These are phyloP conservation scores for Lentinula novae-zelandiae DNA, from an alignment of 1,284 basidiomycete species.

Conservation along the genomic window DNA sequence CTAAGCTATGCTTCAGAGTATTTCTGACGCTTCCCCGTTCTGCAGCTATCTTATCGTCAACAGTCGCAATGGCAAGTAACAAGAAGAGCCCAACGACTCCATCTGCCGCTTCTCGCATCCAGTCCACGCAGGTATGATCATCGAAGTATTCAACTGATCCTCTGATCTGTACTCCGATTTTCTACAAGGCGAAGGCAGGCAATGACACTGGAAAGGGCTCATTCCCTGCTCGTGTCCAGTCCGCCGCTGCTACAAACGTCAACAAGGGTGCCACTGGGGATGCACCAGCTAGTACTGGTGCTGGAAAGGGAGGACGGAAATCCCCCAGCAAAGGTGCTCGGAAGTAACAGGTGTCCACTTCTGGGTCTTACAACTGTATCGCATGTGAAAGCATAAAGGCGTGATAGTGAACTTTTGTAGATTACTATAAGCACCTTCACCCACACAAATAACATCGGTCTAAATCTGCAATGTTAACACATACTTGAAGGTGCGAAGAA, in stretches of 20 bases:
- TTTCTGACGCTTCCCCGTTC: neutral
- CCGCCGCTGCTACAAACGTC: constrained; percentile 10
- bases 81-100: constrained; percentile 12
- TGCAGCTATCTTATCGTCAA: neutral
- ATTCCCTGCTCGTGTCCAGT: constrained; percentile 12
- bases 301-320: neutral
- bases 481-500: no score
- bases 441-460: no score
- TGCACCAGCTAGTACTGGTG: neutral
- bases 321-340: constrained; percentile 1
- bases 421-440: no score
- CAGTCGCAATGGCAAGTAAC: constrained; percentile 2
- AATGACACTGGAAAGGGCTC: constrained; percentile 9
- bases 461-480: no score
- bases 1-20: neutral
- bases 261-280: constrained; percentile 10
- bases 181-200: constrained; percentile 12
- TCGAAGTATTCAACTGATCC: no score
- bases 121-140: constrained; percentile 10
- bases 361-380: neutral
- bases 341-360: neutral
- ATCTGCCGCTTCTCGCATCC: constrained; percentile 10
- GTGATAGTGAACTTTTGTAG: neutral
- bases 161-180: neutral
- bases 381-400: neutral